Conservation (phyloP, 352 stramenopile species). For the Phytophthora cryptogea region DNA sequence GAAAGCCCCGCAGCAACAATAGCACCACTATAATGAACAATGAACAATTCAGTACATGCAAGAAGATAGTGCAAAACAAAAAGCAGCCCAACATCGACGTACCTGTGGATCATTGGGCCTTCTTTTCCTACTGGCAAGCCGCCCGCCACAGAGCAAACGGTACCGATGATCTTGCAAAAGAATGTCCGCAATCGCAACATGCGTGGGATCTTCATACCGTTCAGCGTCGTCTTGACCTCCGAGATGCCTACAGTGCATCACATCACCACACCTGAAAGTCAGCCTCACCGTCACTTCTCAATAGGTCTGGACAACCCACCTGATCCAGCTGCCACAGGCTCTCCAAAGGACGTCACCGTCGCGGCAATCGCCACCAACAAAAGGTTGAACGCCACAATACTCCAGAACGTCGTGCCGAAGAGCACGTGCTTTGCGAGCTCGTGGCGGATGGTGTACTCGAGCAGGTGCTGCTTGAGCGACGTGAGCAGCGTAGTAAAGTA, state of each 20-base stretch:
- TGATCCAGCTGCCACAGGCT: conserved; percentile 80
- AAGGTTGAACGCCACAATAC: conserved; percentile 70
- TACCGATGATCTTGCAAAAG: conserved; percentile 90
- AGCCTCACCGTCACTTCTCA: conserved; percentile 4
- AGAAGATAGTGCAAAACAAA: not conserved
- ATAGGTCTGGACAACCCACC: conserved; percentile 31
- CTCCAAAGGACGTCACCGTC: conserved; percentile 69
- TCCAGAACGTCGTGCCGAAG: conserved; percentile 78
- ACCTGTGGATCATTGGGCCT: conserved; percentile 93
- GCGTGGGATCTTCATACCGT: conserved; percentile 88
- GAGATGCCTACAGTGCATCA: conserved; percentile 75
- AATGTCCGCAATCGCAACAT: conserved; percentile 80
- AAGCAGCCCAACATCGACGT: not conserved
- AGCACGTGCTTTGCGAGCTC: conserved; percentile 63
- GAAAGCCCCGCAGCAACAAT: conserved; percentile 80
- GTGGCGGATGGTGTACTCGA: conserved; percentile 66
- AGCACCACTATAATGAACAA: conserved; percentile 47
- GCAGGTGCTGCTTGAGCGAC: conserved; percentile 72
- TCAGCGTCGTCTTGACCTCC: conserved; percentile 93
- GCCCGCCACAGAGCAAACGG: conserved; percentile 81
- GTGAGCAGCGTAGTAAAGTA: conserved; percentile 76
- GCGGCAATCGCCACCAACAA: conserved; percentile 76
- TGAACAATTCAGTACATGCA: conserved; percentile 25
- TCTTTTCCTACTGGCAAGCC: conserved; percentile 91
- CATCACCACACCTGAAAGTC: conserved; percentile 2